These are phyloP conservation scores for Penicillium freii DNA, from an alignment of 2,329 filamentous ascomycete genomes.

Conservation along the genomic window DNA sequence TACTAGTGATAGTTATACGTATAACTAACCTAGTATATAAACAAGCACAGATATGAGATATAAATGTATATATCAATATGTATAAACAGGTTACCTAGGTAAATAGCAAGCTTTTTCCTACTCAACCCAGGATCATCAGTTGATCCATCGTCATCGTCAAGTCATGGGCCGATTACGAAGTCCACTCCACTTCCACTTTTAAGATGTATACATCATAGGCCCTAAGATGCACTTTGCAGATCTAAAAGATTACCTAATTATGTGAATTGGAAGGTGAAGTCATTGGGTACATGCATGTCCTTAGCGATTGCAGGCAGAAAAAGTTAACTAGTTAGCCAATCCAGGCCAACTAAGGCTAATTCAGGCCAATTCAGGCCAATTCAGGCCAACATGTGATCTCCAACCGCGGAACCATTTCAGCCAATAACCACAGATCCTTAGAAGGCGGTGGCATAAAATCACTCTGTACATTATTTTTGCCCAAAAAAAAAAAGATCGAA, in stretches of 20 bases:
- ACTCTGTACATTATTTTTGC: constrained; percentile 1
- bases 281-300: background rate
- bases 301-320: background rate
- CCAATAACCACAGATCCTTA: background rate
- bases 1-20: too few relatives aligned
- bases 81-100: background rate
- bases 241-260: background rate
- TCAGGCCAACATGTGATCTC: background rate
- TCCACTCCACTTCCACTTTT: background rate
- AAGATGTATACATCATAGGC: background rate
- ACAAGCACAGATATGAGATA: too few relatives aligned
- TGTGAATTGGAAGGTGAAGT: background rate
- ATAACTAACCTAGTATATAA: too few relatives aligned
- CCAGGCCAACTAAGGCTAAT: too few relatives aligned
- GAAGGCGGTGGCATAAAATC: constrained; percentile 10
- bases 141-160: constrained; percentile 1
- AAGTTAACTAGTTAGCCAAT: too few relatives aligned
- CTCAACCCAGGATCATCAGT: background rate
- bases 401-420: background rate
- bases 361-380: constrained; percentile 1
- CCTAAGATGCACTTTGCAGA: background rate
- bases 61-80: too few relatives aligned
- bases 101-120: background rate
- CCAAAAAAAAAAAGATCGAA: background rate
- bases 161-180: background rate